These are phyloP conservation scores for Candida labiduridarum DNA, from an alignment of 1,139 yeast species.

Conservation along the genomic window DNA sequence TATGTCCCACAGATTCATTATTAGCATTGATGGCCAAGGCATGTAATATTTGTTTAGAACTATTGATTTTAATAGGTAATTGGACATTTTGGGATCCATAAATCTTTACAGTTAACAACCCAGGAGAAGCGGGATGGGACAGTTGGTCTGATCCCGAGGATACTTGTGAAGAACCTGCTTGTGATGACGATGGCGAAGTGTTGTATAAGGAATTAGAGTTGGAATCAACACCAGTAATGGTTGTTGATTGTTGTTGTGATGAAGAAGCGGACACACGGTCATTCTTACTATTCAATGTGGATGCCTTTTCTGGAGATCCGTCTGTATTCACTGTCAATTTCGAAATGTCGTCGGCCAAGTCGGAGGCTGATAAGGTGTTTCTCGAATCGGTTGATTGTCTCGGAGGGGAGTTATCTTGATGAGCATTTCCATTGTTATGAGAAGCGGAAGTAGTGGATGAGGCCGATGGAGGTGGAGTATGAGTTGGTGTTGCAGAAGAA, in stretches of 20 bases:
- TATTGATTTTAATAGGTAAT: constrained; percentile 62
- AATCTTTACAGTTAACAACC: constrained; percentile 69
- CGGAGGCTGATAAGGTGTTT: constrained; percentile 26
- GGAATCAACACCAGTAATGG: constrained; percentile 7
- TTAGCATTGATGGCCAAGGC: constrained; percentile 55
- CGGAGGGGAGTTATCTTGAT: constrained; percentile 15
- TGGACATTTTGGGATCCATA: constrained; percentile 62
- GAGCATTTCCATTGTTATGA: background rate
- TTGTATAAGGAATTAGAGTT: constrained; percentile 10
- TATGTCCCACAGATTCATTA: constrained; percentile 38
- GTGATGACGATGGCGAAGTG: constrained; percentile 12
- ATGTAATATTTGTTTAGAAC: constrained; percentile 52
- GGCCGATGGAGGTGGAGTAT: constrained; percentile 9
- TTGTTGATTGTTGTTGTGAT: constrained; percentile 10
- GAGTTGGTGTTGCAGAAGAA: background rate
- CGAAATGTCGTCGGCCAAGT: constrained; percentile 29
- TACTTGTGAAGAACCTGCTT: constrained; percentile 10
- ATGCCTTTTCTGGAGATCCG: constrained; percentile 7
- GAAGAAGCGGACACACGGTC: constrained; percentile 9
- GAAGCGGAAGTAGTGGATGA: constrained; percentile 14
- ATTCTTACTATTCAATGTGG: constrained; percentile 2
- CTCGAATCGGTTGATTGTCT: constrained; percentile 31
- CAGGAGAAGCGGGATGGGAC: constrained; percentile 46
- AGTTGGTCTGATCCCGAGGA: constrained; percentile 9
- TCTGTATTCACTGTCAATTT: constrained; percentile 27